Conservation (phyloP, 225 moss, liverwort and hornwort genomes). For the Polytrichum commune region DNA sequence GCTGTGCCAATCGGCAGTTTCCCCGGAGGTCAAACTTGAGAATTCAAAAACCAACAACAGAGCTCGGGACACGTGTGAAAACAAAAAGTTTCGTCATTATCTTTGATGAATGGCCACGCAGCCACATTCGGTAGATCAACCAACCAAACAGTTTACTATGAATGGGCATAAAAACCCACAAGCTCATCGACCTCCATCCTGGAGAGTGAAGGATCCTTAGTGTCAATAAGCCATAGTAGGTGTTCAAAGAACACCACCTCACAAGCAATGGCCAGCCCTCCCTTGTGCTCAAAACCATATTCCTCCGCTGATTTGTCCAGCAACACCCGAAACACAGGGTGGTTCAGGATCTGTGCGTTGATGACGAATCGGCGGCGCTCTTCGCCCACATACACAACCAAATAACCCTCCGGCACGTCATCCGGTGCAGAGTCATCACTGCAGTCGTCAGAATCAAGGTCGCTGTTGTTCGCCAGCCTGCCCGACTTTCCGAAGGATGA, state of each 20-base stretch:
- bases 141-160: background rate
- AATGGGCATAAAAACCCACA: slow-evolving; percentile 37
- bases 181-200: slow-evolving; percentile 34
- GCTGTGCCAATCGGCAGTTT: background rate
- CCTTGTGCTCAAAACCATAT: slow-evolving; percentile 58
- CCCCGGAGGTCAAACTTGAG: slow-evolving; percentile 2
- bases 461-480: slow-evolving; percentile 16
- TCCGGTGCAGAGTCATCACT: slow-evolving; percentile 42
- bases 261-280: slow-evolving; percentile 56
- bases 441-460: slow-evolving; percentile 30
- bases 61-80: background rate
- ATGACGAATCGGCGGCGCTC: slow-evolving; percentile 52
- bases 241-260: slow-evolving; percentile 50
- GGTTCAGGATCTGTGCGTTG: slow-evolving; percentile 39
- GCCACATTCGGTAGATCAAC: slow-evolving; percentile 2
- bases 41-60: slow-evolving; percentile 26
- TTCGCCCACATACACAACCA: slow-evolving; percentile 53
- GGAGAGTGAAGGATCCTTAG: slow-evolving; percentile 42
- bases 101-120: slow-evolving; percentile 7
- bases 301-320: slow-evolving; percentile 66
- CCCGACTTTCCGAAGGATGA: slow-evolving; percentile 41
- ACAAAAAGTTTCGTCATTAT: slow-evolving; percentile 24
- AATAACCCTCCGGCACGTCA: slow-evolving; percentile 46
- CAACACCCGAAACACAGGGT: slow-evolving; percentile 41
- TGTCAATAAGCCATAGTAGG: slow-evolving; percentile 40